Evolutionary conservation across 148 eudicot species (phyloP).

Genomic region (Drosera capensis): DNA sequence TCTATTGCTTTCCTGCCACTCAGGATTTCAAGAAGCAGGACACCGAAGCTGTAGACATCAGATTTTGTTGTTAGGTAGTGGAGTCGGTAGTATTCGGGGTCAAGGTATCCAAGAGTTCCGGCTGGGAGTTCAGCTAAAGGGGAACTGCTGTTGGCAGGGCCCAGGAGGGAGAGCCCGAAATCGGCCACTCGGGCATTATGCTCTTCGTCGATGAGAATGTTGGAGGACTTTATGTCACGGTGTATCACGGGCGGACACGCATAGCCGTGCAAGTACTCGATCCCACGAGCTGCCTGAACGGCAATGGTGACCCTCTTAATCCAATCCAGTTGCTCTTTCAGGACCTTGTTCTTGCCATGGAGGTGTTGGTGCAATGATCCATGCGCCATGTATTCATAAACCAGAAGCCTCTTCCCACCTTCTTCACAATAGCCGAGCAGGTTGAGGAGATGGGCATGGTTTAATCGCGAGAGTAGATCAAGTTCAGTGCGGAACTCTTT

Average conservation of each 20-base stretch:
- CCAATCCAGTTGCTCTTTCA: conserved; percentile 75
- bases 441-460: conserved; percentile 84
- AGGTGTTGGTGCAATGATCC: conserved; percentile 86
- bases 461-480: conserved; percentile 63
- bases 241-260: conserved; percentile 98
- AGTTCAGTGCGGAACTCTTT: conserved; percentile 86
- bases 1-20: conserved; percentile 89
- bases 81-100: conserved; percentile 91
- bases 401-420: conserved; percentile 73
- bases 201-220: conserved; percentile 86
- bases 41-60: conserved; percentile 93
- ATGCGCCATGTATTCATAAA: conserved; percentile 93
- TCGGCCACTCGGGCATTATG: conserved; percentile 94
- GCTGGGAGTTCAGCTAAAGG: conserved; percentile 94
- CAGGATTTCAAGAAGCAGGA: conserved; percentile 75
- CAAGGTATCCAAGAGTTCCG: conserved; percentile 89
- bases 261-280: conserved; percentile 88
- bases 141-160: conserved; percentile 75
- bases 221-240: conserved; percentile 83
- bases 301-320: conserved; percentile 80
- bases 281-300: conserved; percentile 93
- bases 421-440: conserved; percentile 93
- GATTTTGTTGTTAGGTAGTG: conserved; percentile 93
- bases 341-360: conserved; percentile 44
- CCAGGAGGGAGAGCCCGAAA: conserved; percentile 74